These are phyloP conservation scores for Umbilicaria muhlenbergii DNA, from an alignment of 495 filamentous ascomycete species.

Conservation along the genomic window DNA sequence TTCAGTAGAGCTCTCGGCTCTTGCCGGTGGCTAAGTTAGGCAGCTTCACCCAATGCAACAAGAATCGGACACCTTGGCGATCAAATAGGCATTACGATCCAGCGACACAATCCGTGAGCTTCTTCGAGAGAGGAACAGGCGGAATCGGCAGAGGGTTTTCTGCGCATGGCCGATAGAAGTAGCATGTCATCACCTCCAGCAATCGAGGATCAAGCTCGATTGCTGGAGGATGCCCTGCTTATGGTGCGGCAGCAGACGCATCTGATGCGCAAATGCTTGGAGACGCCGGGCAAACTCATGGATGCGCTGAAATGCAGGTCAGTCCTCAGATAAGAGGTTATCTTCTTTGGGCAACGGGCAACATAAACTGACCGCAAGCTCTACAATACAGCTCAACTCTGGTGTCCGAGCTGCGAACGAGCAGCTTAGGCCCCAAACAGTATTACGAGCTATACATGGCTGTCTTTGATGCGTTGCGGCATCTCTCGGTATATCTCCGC, in stretches of 20 bases:
- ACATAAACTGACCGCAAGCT: background rate
- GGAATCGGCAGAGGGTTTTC: slow-evolving; percentile 3
- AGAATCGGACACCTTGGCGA: background rate
- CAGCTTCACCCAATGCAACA: background rate
- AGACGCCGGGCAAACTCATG: slow-evolving; percentile 97
- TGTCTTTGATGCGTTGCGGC: slow-evolving; percentile 92
- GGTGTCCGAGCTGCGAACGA: slow-evolving; percentile 91
- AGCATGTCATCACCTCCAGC: slow-evolving; percentile 44
- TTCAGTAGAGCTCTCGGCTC: too few relatives aligned
- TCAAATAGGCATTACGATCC: background rate
- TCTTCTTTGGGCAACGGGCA: background rate
- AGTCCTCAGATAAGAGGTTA: background rate
- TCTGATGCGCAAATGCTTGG: slow-evolving; percentile 93
- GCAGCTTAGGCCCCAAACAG: slow-evolving; percentile 89
- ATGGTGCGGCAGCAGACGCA: slow-evolving; percentile 92
- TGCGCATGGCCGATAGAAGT: slow-evolving; percentile 35
- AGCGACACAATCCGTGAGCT: background rate
- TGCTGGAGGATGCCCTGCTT: slow-evolving; percentile 91
- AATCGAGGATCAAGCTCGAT: slow-evolving; percentile 79
- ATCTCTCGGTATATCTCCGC: slow-evolving; percentile 88
- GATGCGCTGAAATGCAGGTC: slow-evolving; percentile 99
- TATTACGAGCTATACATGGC: slow-evolving; percentile 99
- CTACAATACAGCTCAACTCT: slow-evolving; percentile 62
- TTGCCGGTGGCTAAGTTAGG: background rate
- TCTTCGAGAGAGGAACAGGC: background rate